Evolutionary conservation across 495 filamentous ascomycete genomes (phyloP).

Genomic region (Geopyxis carbonaria): DNA sequence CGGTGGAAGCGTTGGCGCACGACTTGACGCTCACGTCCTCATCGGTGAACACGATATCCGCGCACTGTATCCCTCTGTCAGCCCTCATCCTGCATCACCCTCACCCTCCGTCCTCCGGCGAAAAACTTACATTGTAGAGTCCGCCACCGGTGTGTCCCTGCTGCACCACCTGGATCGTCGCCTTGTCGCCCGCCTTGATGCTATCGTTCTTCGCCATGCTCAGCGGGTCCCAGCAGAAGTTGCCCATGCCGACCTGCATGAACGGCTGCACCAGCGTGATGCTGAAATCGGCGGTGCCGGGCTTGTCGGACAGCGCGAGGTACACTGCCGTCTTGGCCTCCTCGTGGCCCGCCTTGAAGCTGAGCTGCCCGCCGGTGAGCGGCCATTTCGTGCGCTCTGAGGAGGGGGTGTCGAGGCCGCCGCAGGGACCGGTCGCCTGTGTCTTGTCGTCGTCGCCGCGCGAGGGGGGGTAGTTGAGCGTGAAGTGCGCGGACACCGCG

Average conservation of each 20-base stretch:
- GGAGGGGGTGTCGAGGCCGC: slow-evolving; percentile 34
- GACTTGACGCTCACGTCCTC: slow-evolving; percentile 24
- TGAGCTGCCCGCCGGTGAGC: slow-evolving; percentile 33
- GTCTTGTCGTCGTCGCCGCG: slow-evolving; percentile 38
- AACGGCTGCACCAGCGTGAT: slow-evolving; percentile 35
- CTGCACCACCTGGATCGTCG: slow-evolving; percentile 47
- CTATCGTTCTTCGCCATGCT: slow-evolving; percentile 20
- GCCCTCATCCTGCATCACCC: background rate
- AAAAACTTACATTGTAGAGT: slow-evolving; percentile 35
- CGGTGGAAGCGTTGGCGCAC: slow-evolving; percentile 38
- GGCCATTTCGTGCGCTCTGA: slow-evolving; percentile 36
- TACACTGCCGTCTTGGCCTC: slow-evolving; percentile 40
- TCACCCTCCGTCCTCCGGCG: background rate
- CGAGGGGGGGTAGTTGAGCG: slow-evolving; percentile 37
- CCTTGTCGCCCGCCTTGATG: slow-evolving; percentile 33
- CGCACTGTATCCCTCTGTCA: slow-evolving; percentile 32
- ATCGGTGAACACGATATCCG: slow-evolving; percentile 40
- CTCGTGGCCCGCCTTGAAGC: slow-evolving; percentile 39
- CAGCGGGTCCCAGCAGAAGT: slow-evolving; percentile 39
- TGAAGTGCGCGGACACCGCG: slow-evolving; percentile 42
- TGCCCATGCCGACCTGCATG: slow-evolving; percentile 34
- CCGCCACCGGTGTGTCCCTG: slow-evolving; percentile 36
- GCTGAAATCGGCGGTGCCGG: slow-evolving; percentile 35
- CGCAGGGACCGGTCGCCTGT: slow-evolving; percentile 39
- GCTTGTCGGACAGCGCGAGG: slow-evolving; percentile 37